A percentile compares a stretch with the other conserved stretches of the same genome.
Conservation (phyloP, 2,329 filamentous ascomycete species). For the Dactylellina drechsleri region DNA sequence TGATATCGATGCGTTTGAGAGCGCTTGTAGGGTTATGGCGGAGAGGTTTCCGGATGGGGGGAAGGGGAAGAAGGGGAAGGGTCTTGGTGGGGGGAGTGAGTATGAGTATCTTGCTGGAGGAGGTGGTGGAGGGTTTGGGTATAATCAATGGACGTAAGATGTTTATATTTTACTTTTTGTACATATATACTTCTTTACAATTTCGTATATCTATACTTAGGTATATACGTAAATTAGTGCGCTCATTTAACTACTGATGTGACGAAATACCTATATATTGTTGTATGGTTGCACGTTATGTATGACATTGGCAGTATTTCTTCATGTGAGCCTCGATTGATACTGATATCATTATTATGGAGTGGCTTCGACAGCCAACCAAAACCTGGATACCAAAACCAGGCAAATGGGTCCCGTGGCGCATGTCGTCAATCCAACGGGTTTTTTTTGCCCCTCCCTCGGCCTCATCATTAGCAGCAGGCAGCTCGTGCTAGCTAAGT, state of each 20-base stretch:
- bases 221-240: no score
- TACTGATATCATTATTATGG: neutral
- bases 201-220: slow-evolving; percentile 1
- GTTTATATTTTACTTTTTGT: no score
- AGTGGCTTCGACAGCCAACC: slow-evolving; percentile 48
- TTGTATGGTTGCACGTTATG: no score
- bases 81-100: neutral
- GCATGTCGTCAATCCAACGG: slow-evolving; percentile 51
- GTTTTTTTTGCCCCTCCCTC: slow-evolving; percentile 23
- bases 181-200: neutral
- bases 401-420: slow-evolving; percentile 26
- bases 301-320: no score
- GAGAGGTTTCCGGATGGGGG: slow-evolving; percentile 58
- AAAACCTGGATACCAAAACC: neutral
- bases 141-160: slow-evolving; percentile 31
- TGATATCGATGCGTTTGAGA: slow-evolving; percentile 71
- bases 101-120: slow-evolving; percentile 20
- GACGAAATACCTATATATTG: no score
- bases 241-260: no score
- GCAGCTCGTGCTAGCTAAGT: no score
- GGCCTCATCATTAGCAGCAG: slow-evolving; percentile 1
- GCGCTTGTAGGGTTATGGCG: slow-evolving; percentile 63
- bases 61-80: neutral
- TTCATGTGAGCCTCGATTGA: no score
- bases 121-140: slow-evolving; percentile 23